phyloP scores from a whole-genome alignment of 257 asterid genomes.

The Jasminum sambac region DNA sequence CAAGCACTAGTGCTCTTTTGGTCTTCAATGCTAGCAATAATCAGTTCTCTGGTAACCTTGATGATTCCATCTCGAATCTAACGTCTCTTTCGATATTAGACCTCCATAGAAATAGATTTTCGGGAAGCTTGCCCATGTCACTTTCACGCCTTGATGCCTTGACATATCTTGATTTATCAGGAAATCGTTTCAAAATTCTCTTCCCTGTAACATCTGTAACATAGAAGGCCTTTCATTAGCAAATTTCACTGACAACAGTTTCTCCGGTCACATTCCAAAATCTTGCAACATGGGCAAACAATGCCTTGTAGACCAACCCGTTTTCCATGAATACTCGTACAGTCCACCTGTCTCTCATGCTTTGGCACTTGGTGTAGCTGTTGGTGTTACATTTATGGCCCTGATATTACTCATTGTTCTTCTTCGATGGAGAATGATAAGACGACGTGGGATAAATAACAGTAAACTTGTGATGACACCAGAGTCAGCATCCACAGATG shows the following conservation, averaged over 20 bases:
- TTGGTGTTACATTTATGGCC: conserved; percentile 33
- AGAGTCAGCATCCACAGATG: conserved; percentile 49
- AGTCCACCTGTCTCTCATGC: conserved; percentile 26
- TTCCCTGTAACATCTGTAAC: conserved; percentile 71
- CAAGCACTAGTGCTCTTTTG: conserved; percentile 45
- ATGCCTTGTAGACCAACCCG: conserved; percentile 35
- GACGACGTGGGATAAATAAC: conserved; percentile 26
- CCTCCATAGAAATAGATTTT: conserved; percentile 57
- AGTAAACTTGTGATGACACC: conserved; percentile 32
- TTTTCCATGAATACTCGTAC: conserved; percentile 17
- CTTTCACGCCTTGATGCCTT: conserved; percentile 56
- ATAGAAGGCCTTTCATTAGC: conserved; percentile 52
- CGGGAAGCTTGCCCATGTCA: conserved; percentile 53
- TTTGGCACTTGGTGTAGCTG: conserved; percentile 29
- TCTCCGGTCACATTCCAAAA: conserved; percentile 39
- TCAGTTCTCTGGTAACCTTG: conserved; percentile 44
- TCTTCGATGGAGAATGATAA: conserved; percentile 37
- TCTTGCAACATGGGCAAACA: conserved; percentile 38
- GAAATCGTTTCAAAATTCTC: conserved; percentile 48
- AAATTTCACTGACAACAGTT: conserved; percentile 69
- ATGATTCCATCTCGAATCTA: conserved; percentile 47
- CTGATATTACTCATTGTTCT: conserved; percentile 38
- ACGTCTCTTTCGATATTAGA: conserved; percentile 61
- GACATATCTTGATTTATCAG: conserved; percentile 78
- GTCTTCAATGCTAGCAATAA: conserved; percentile 67